Evolutionary conservation across 192 early-diverging fungal genomes (phyloP).

Genomic region (Rhizophagus sp.): DNA sequence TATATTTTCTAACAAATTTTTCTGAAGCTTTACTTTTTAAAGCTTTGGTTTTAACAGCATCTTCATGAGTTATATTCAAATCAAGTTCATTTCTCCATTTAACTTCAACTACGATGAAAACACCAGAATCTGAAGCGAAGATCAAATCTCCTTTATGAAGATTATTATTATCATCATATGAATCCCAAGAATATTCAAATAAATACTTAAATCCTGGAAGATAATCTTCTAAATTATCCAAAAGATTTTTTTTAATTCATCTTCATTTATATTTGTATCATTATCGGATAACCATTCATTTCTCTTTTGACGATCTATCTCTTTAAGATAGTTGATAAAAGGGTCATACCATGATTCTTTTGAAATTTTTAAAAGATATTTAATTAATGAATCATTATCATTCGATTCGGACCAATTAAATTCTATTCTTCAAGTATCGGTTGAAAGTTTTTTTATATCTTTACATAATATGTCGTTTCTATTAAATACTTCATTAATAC

Average conservation of each 20-base stretch:
- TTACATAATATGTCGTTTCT: background rate
- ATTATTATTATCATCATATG: background rate
- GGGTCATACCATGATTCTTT: background rate
- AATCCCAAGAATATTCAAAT: background rate
- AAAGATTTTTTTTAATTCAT: background rate
- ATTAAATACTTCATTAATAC: background rate
- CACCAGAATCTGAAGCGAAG: slow-evolving; percentile 6
- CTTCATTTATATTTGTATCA: background rate
- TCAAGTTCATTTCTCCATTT: background rate
- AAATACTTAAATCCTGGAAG: slow-evolving; percentile 7
- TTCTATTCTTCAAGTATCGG: background rate
- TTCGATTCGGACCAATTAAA: background rate
- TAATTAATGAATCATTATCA: background rate
- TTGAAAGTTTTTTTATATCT: background rate
- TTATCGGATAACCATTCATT: too few species aligned
- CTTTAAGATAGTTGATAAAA: background rate
- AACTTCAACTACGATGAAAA: background rate
- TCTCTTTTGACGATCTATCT: background rate
- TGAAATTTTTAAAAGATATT: background rate
- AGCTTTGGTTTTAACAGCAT: background rate
- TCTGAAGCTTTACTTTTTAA: background rate
- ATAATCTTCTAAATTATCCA: background rate
- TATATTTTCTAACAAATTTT: background rate
- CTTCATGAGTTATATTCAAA: background rate
- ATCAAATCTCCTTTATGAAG: slow-evolving; percentile 8